phyloP scores from a whole-genome alignment of 768 basidiomycete species.

The Auriscalpium vulgare region DNA sequence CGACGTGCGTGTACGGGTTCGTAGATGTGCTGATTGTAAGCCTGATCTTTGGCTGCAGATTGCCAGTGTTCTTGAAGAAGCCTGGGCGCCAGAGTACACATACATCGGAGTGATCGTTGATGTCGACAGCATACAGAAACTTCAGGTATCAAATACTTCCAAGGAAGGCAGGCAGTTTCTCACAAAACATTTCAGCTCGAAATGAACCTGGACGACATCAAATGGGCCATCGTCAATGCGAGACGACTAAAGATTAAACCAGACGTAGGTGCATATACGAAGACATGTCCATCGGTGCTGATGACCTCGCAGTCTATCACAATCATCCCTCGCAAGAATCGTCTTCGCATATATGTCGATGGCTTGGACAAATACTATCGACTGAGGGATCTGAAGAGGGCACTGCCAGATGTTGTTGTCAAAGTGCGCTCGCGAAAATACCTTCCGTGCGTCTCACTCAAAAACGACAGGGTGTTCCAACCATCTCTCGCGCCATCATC shows the following conservation, averaged over 20 bases:
- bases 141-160: slow-evolving; percentile 52
- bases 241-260: slow-evolving; percentile 92
- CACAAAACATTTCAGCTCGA: slow-evolving; percentile 54
- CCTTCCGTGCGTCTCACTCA: background rate
- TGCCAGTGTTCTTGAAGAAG: slow-evolving; percentile 88
- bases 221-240: slow-evolving; percentile 79
- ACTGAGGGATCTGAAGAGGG: slow-evolving; percentile 79
- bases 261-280: slow-evolving; percentile 40
- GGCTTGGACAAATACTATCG: slow-evolving; percentile 73
- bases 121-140: slow-evolving; percentile 74
- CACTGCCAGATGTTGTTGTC: slow-evolving; percentile 79
- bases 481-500: slow-evolving; percentile 89
- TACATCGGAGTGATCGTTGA: slow-evolving; percentile 94
- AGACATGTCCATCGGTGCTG: background rate
- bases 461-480: slow-evolving; percentile 61
- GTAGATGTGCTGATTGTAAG: background rate
- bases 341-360: slow-evolving; percentile 75
- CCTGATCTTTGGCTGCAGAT: slow-evolving; percentile 40
- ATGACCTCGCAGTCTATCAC: slow-evolving; percentile 51
- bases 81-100: slow-evolving; percentile 88
- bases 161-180: background rate
- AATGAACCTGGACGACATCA: slow-evolving; percentile 85
- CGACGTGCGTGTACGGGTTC: slow-evolving; percentile 52
- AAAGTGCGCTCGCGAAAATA: slow-evolving; percentile 32
- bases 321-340: slow-evolving; percentile 63